These are phyloP conservation scores for Malbranchea cinnamomea DNA, from an alignment of 2,329 filamentous ascomycete genomes.

Conservation along the genomic window DNA sequence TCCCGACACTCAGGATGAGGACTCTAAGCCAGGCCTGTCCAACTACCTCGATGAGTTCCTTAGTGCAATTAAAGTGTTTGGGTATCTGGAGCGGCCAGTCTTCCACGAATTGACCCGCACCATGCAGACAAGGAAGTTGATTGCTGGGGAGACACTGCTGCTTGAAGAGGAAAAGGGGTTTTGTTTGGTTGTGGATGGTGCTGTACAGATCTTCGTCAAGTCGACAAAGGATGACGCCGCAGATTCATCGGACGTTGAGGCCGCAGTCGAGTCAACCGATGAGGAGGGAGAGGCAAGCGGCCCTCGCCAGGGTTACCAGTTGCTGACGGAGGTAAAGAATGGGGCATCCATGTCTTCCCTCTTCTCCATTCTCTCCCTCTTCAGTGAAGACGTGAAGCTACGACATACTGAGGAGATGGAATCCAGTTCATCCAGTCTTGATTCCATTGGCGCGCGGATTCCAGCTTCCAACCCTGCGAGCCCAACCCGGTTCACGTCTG, in stretches of 20 bases:
- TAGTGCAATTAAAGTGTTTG: constrained; percentile 97
- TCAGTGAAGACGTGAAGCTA: constrained; percentile 85
- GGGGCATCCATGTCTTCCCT: constrained; percentile 96
- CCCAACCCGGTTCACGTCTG: constrained; percentile 18
- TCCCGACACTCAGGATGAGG: constrained; percentile 79
- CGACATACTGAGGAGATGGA: constrained; percentile 46
- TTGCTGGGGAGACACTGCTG: constrained; percentile 87
- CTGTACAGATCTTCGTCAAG: constrained; percentile 97
- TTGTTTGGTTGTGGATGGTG: constrained; percentile 87
- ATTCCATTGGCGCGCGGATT: constrained; percentile 14
- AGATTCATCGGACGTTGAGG: constrained; percentile 29
- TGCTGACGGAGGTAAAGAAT: constrained; percentile 93
- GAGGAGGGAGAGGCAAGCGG: constrained; percentile 43
- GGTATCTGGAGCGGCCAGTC: constrained; percentile 86
- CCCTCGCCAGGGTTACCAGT: constrained; percentile 73
- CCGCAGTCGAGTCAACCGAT: constrained; percentile 25
- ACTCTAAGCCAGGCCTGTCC: constrained; percentile 77
- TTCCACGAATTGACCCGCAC: constrained; percentile 95
- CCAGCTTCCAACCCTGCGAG: constrained; percentile 27
- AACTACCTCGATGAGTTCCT: constrained; percentile 97
- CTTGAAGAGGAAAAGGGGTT: constrained; percentile 97
- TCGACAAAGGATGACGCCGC: constrained; percentile 36
- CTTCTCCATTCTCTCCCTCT: constrained; percentile 85
- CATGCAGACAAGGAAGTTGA: constrained; percentile 95
- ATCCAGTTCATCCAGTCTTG: constrained; percentile 22